These are phyloP conservation scores for Rhizophagus prolifer DNA, from an alignment of 192 early-diverging fungal genomes.

Conservation along the genomic window DNA sequence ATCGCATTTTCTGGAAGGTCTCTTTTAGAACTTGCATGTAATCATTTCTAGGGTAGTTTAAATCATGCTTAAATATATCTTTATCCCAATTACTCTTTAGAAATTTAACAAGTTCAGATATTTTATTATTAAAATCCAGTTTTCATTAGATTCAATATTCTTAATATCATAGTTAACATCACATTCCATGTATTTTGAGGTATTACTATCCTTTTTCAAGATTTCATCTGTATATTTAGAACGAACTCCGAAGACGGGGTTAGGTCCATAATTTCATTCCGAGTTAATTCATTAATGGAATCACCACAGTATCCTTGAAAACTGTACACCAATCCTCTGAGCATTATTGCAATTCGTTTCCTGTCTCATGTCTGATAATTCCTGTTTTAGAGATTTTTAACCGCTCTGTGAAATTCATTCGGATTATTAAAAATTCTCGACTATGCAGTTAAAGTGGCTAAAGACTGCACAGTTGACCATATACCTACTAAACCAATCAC, in stretches of 20 bases:
- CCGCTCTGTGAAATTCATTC: constrained; percentile 22
- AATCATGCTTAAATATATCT: too few species aligned
- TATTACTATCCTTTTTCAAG: too few species aligned
- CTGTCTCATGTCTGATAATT: too few species aligned
- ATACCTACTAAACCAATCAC: background rate
- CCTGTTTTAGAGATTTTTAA: too few species aligned
- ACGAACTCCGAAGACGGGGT: constrained; percentile 20
- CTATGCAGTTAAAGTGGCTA: background rate
- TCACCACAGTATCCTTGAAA: constrained; percentile 24
- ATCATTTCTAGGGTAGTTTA: too few species aligned
- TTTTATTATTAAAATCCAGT: too few species aligned
- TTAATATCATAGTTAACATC: too few species aligned
- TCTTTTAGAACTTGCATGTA: constrained; percentile 30
- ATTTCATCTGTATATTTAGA: constrained; percentile 13
- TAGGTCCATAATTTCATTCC: constrained; percentile 26
- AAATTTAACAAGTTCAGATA: too few species aligned
- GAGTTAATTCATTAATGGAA: constrained; percentile 6
- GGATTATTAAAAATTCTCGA: background rate
- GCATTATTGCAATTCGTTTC: background rate
- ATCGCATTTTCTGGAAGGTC: constrained; percentile 6
- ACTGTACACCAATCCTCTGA: background rate
- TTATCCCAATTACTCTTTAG: too few species aligned
- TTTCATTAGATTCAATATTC: too few species aligned
- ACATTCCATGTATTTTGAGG: too few species aligned
- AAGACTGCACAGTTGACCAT: background rate